phyloP scores from a whole-genome alignment of 1,284 basidiomycete species.

The Mycena citricolor region DNA sequence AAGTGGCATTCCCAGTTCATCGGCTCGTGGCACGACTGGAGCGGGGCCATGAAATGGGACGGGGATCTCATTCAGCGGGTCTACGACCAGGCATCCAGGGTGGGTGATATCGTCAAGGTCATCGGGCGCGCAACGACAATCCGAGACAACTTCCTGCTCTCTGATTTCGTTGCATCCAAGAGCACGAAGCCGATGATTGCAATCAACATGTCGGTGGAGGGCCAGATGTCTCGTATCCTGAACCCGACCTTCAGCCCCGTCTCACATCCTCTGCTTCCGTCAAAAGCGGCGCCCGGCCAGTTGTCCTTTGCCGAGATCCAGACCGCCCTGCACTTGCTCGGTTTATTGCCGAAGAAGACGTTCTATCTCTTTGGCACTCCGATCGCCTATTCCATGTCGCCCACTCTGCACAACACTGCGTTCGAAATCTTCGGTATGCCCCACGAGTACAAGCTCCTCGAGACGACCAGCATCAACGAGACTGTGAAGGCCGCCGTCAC shows the following conservation, averaged over 20 bases:
- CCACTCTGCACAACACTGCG: slow-evolving; percentile 89
- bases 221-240: slow-evolving; percentile 88
- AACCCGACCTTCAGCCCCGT: slow-evolving; percentile 88
- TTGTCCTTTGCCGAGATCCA: slow-evolving; percentile 88
- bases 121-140: slow-evolving; percentile 80
- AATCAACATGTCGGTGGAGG: slow-evolving; percentile 90
- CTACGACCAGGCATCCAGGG: slow-evolving; percentile 61
- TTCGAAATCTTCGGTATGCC: slow-evolving; percentile 84
- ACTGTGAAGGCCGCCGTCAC: slow-evolving; percentile 64
- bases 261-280: slow-evolving; percentile 83
- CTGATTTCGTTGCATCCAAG: slow-evolving; percentile 63
- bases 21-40: slow-evolving; percentile 95
- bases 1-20: slow-evolving; percentile 84
- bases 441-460: slow-evolving; percentile 75
- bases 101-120: slow-evolving; percentile 92
- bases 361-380: slow-evolving; percentile 92
- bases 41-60: slow-evolving; percentile 84
- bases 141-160: slow-evolving; percentile 81
- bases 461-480: slow-evolving; percentile 69
- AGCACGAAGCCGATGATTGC: slow-evolving; percentile 74
- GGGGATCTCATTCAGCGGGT: slow-evolving; percentile 66
- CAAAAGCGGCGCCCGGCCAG: slow-evolving; percentile 90
- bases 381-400: slow-evolving; percentile 89
- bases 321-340: slow-evolving; percentile 77
- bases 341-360: slow-evolving; percentile 66